phyloP scores from a whole-genome alignment of 257 asterid species.

The Avicennia marina region DNA sequence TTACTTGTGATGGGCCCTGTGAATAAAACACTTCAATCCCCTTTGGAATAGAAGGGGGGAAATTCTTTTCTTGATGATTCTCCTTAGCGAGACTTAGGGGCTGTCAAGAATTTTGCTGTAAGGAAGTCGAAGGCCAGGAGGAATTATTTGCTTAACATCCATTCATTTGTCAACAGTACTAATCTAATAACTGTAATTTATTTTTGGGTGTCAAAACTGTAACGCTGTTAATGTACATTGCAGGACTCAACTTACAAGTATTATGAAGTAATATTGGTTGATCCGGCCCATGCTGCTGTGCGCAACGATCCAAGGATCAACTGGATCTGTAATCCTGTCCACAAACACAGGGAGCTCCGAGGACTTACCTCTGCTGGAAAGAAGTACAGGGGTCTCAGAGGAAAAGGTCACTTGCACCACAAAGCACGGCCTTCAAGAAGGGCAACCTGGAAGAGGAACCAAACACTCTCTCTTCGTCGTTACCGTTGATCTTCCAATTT shows the following conservation, averaged over 20 bases:
- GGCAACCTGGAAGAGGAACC: slow-evolving; percentile 25
- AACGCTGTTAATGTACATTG: slow-evolving; percentile 2
- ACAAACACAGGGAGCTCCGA: slow-evolving; percentile 23
- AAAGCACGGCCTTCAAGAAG: slow-evolving; percentile 21
- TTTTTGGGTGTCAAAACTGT: slow-evolving; percentile 24
- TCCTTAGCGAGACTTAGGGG: too few species aligned
- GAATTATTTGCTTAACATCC: too few species aligned
- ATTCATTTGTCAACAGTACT: too few species aligned
- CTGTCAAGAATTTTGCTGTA: too few species aligned
- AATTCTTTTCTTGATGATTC: too few species aligned
- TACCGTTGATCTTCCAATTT: slow-evolving; percentile 23
- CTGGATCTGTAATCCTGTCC: slow-evolving; percentile 24
- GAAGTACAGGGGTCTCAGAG: slow-evolving; percentile 21
- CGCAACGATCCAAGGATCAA: slow-evolving; percentile 18
- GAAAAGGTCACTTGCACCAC: slow-evolving; percentile 19
- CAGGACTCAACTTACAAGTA: slow-evolving; percentile 23
- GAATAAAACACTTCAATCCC: too few species aligned
- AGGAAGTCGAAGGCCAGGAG: too few species aligned
- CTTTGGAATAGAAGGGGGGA: too few species aligned
- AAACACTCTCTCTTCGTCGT: slow-evolving; percentile 20
- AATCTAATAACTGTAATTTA: background rate
- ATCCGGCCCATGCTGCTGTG: slow-evolving; percentile 13
- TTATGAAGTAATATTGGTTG: slow-evolving; percentile 17
- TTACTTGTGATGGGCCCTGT: too few species aligned
- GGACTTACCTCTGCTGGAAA: slow-evolving; percentile 22